Evolutionary conservation across 2,329 filamentous ascomycete species (phyloP).

Genomic region (Trichoderma endophyticum): DNA sequence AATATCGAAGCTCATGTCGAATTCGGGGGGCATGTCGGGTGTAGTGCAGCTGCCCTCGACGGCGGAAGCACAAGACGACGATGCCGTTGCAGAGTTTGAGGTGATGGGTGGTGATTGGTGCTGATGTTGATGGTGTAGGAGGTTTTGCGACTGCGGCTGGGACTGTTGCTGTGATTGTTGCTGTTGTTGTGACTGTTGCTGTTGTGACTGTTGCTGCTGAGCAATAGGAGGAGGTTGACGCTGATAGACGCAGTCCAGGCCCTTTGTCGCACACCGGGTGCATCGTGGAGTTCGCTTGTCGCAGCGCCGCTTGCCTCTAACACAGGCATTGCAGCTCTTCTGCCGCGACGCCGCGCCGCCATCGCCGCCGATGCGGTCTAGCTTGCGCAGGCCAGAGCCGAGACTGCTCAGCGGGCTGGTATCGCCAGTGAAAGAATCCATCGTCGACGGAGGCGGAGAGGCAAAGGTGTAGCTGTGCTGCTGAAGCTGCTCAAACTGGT

Average conservation of each 20-base stretch:
- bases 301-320: conserved; percentile 46
- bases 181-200: background rate
- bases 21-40: conserved; percentile 28
- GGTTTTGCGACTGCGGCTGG: conserved; percentile 8
- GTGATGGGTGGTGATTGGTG: conserved; percentile 29
- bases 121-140: conserved; percentile 28
- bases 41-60: conserved; percentile 22
- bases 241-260: conserved; percentile 42
- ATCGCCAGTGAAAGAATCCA: conserved; percentile 8
- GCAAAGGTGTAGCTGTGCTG: background rate
- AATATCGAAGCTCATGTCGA: conserved; percentile 39
- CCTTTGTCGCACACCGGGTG: conserved; percentile 42
- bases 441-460: background rate
- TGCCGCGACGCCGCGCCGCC: conserved; percentile 42
- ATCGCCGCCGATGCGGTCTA: background rate
- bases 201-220: conserved; percentile 7
- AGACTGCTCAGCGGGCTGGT: conserved; percentile 3
- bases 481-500: background rate
- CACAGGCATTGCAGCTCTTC: conserved; percentile 49
- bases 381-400: background rate
- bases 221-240: conserved; percentile 29
- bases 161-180: conserved; percentile 33
- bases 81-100: background rate
- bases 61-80: conserved; percentile 21
- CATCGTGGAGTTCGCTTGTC: conserved; percentile 45